Base-by-base conservation (phyloP, 2,329 filamentous ascomycete species). In the Tolypocladium endophyticum region DNA sequence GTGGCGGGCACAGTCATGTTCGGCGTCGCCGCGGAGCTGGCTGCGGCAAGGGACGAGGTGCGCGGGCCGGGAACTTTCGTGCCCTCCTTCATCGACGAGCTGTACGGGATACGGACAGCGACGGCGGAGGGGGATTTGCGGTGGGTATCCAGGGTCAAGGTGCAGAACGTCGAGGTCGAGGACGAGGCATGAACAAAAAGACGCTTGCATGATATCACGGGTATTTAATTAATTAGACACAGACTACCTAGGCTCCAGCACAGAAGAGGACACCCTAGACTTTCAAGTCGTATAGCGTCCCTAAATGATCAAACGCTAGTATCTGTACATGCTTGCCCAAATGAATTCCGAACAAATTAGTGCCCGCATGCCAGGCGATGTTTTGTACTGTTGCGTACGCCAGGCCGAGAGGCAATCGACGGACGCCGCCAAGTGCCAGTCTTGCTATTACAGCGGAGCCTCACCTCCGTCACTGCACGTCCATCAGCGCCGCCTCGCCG, bases 51-150 rank as follows among this genome's bases (percentile, higher is more conserved):
- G 58, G 61, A 76, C 0, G 81, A 86, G 63, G 90, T 94, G 3
- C 79, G 78, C 61, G 93, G 93, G 0, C 92, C 93, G 0, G 93
- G 93, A 0, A 90, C 86, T 0, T 97, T 97, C 76, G 86, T 95
- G 16, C 88, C 91, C 0, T 87, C 87, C 0, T 92, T 97, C 68
- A 76, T 97, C 50, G 93, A 97, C 66, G 88, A 84, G 73, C 67
- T 87, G 63, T 80, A 79, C 65, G 70, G 71, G 30, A 67, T 85
- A 23, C 73, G 83, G 59, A 76, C 75, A 63, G 76, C 77, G 38
- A 81, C 82, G 3, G 74, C 72, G 0, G 68, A 70, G 6, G 80
- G 78, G 0, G 75, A 85, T 61, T 56, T 76, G 9, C 64, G 63
- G 8, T 88, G 85, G 85, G 68, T 84, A 59, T 68, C 73, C 56